Conservation (phyloP, 2,329 filamentous ascomycete species). For the Torrubiella hemipterigena region DNA sequence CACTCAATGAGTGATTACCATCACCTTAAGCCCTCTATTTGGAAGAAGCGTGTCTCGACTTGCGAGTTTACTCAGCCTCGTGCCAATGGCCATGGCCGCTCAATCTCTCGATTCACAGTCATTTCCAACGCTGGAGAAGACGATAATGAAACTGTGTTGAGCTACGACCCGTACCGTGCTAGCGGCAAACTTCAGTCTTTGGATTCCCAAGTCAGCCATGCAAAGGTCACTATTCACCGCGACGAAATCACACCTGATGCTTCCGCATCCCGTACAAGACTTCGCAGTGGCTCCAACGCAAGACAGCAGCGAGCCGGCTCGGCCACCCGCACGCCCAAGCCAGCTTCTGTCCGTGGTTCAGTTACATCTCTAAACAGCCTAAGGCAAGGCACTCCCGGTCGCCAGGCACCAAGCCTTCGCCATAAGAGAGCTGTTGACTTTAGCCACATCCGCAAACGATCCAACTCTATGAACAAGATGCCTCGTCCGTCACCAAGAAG, state of each 20-base stretch:
- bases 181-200: conserved; percentile 36
- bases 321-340: conserved; percentile 15
- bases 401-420: conserved; percentile 28
- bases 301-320: conserved; percentile 18
- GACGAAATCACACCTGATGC: conserved; percentile 19
- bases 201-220: conserved; percentile 42
- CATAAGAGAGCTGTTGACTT: conserved; percentile 45
- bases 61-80: conserved; percentile 42
- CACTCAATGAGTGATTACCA: conserved; percentile 89
- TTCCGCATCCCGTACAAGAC: conserved; percentile 15
- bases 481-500: conserved; percentile 4
- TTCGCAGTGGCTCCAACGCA: conserved; percentile 21
- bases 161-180: conserved; percentile 76
- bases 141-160: conserved; percentile 39
- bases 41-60: conserved; percentile 50
- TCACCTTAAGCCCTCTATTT: conserved; percentile 50
- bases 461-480: conserved; percentile 15
- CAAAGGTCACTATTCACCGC: conserved; percentile 59
- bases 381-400: conserved; percentile 26
- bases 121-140: conserved; percentile 48
- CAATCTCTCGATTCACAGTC: conserved; percentile 51
- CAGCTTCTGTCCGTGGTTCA: conserved; percentile 26
- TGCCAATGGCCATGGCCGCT: conserved; percentile 35
- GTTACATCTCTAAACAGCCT: conserved; percentile 38
- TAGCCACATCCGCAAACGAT: conserved; percentile 31